phyloP scores from a whole-genome alignment of 495 filamentous ascomycete genomes.

The Aspergillus nanangensis region DNA sequence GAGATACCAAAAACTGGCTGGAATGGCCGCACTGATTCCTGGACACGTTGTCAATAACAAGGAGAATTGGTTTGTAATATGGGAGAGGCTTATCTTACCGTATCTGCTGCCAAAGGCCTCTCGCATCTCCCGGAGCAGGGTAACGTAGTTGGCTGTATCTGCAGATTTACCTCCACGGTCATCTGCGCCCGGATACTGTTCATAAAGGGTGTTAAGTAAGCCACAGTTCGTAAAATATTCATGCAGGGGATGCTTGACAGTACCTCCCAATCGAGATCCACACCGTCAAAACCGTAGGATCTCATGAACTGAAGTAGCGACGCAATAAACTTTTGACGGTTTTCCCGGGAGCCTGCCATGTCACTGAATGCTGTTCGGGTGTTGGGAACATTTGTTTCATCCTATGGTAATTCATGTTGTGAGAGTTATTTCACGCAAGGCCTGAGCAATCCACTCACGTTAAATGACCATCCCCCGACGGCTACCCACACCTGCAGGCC shows the following conservation, averaged over 20 bases:
- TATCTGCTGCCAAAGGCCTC: background rate
- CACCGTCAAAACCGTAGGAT: conserved; percentile 43
- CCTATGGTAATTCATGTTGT: no score
- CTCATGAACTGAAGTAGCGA: conserved; percentile 35
- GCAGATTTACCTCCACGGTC: conserved; percentile 16
- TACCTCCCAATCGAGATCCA: conserved; percentile 44
- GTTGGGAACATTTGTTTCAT: no score
- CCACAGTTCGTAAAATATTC: no score
- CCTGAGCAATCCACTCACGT: no score
- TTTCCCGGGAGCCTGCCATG: conserved; percentile 8
- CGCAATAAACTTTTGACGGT: conserved; percentile 29
- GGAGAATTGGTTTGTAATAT: background rate
- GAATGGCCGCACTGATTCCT: no score
- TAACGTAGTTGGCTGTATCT: conserved; percentile 39
- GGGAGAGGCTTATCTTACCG: background rate
- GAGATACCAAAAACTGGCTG: background rate
- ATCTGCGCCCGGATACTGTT: no score
- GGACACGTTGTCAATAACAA: no score
- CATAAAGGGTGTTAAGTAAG: conserved; percentile 25
- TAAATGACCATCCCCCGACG: no score
- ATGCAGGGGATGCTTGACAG: no score
- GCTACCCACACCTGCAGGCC: no score
- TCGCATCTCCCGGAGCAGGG: conserved; percentile 29
- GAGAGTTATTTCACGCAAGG: no score
- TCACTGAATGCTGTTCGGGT: no score